Evolutionary conservation across 495 filamentous ascomycete genomes (phyloP), one percentile per base, ranked within the genome.

Genomic region (Penicillium dipodomyicola): DNA sequence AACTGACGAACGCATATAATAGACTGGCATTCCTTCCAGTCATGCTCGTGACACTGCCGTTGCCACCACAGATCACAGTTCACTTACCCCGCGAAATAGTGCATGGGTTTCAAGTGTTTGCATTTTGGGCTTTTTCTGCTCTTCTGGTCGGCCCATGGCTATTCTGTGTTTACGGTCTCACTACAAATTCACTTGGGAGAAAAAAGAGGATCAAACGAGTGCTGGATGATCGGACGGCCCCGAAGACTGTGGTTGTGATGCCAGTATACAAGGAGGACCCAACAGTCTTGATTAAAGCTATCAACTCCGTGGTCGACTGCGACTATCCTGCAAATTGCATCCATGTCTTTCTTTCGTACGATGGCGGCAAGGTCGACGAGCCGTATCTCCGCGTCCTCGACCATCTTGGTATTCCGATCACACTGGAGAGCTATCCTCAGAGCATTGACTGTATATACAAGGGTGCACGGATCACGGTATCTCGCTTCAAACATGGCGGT

Each of bases 221-320:
- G 0, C 75, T 97, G 47, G 90, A 97, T 67, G 91, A 96, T 62
- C 73, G 79, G 0, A 88, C 87, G 8, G 93, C 94, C 2, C 94
- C 94, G 0, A 98, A 97, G 70, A 91, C 95, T 7, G 92, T 97
- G 41, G 91, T 97, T 52, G 88, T 97, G 42, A 97, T 98, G 91
- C 94, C 94, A 3, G 94, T 91, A 63, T 97, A 96, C 74, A 96
- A 96, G 68, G 94, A 98, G 70, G 85, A 89, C 8, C 89, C 92
- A 3, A 87, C 87, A 0, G 77, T 95, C n/a, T 74, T 97, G 57
- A 77, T 97, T 49, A 88, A 90, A 30, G 95, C 94, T 4, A 82
- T 97, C 49, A 86, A 96, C 70, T 97, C 93, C 1, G 87, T 97
- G 12, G 92, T 96, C 22, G 87, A 93, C 60, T 95, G 92, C 74